A percentile compares a stretch with the other conserved stretches of the same genome.
These are phyloP conservation scores for Globisporangium yorkense DNA, from an alignment of 352 stramenopile species.

Conservation along the genomic window DNA sequence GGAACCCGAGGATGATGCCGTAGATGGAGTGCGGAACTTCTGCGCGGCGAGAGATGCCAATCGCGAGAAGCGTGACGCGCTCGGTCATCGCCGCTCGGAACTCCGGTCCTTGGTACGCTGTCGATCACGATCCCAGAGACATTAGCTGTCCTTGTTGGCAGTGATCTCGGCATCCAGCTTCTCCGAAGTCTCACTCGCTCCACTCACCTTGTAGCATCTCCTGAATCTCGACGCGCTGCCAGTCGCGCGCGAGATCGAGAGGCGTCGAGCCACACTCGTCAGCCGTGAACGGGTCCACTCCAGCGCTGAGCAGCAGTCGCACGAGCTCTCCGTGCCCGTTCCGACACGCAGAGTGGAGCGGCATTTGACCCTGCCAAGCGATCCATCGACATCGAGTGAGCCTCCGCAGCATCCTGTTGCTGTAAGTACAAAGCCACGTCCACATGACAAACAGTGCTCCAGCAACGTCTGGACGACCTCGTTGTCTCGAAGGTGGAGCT, in stretches of 20 bases:
- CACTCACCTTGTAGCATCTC: slow-evolving; percentile 33
- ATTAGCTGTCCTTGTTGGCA: background rate
- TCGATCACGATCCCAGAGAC: background rate
- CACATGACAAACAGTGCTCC: background rate
- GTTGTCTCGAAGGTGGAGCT: slow-evolving; percentile 24
- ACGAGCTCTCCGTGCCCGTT: slow-evolving; percentile 53
- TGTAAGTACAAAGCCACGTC: background rate
- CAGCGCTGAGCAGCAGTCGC: slow-evolving; percentile 23
- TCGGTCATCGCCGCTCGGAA: slow-evolving; percentile 4
- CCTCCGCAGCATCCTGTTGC: background rate
- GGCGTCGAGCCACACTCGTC: slow-evolving; percentile 45
- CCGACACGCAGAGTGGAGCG: slow-evolving; percentile 48
- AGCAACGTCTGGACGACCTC: slow-evolving; percentile 19
- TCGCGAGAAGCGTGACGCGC: slow-evolving; percentile 4
- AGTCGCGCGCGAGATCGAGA: slow-evolving; percentile 51
- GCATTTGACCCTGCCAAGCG: slow-evolving; percentile 31
- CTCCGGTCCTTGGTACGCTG: slow-evolving; percentile 9
- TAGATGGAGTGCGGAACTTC: slow-evolving; percentile 11
- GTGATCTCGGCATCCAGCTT: background rate
- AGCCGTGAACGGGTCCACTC: slow-evolving; percentile 32
- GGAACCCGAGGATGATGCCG: slow-evolving; percentile 6
- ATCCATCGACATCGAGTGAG: background rate
- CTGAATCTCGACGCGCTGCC: slow-evolving; percentile 48
- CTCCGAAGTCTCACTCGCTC: no score
- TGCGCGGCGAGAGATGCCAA: background rate